These are phyloP conservation scores for Globisporangium polare DNA, from an alignment of 352 stramenopile genomes.

Conservation along the genomic window DNA sequence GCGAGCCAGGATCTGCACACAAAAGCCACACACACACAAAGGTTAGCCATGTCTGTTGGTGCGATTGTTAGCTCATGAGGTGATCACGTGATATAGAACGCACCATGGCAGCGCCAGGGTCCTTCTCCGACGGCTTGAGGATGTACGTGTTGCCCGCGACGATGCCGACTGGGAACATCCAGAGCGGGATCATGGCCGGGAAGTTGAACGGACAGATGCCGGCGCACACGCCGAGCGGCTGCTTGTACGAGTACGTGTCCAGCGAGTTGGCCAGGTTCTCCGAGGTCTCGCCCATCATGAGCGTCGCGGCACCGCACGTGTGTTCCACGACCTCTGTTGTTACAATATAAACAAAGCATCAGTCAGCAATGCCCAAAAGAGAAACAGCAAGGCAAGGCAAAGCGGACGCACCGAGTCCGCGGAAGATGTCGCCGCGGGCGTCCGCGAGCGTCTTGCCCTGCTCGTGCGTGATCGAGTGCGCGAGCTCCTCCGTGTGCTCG, in stretches of 20 bases:
- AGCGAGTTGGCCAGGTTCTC: slow-evolving; percentile 90
- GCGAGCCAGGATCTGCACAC: slow-evolving; percentile 79
- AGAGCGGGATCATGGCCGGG: slow-evolving; percentile 96
- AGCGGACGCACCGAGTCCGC: slow-evolving; percentile 73
- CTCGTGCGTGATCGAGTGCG: slow-evolving; percentile 93
- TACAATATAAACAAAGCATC: background rate
- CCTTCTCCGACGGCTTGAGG: slow-evolving; percentile 95
- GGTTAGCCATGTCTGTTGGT: background rate
- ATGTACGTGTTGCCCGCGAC: slow-evolving; percentile 96
- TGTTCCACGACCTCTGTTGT: slow-evolving; percentile 64
- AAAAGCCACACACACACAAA: background rate
- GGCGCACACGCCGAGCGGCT: slow-evolving; percentile 93
- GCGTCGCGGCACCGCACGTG: slow-evolving; percentile 65
- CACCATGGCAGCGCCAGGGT: slow-evolving; percentile 85
- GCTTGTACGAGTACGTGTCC: slow-evolving; percentile 96
- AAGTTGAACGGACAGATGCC: slow-evolving; percentile 96
- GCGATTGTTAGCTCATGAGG: background rate
- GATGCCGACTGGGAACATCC: slow-evolving; percentile 88
- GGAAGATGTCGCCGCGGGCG: slow-evolving; percentile 96
- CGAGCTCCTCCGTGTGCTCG: slow-evolving; percentile 93
- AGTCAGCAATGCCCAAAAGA: background rate
- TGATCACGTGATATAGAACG: background rate
- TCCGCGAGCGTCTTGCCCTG: slow-evolving; percentile 92
- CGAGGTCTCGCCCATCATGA: slow-evolving; percentile 95
- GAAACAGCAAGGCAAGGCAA: background rate